Evolutionary conservation across 139 green algal species (phyloP).

Genomic region (Volvox reticuliferus): DNA sequence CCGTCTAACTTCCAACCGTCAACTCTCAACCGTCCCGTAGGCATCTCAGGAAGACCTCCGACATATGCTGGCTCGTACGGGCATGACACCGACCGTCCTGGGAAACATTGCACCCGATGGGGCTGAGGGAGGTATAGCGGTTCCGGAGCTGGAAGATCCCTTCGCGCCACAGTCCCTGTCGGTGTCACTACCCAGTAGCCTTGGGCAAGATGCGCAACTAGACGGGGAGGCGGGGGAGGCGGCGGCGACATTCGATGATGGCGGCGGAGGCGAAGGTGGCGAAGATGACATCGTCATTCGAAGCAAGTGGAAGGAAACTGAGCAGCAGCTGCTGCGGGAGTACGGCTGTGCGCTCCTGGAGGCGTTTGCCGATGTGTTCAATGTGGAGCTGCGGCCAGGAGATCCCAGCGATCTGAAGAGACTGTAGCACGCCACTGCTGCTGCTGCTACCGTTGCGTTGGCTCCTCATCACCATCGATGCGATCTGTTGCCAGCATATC

Average conservation of each 20-base stretch:
- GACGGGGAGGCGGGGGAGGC: background rate
- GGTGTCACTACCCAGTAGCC: no score
- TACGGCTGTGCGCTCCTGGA: conserved; percentile 77
- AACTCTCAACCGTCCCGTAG: background rate
- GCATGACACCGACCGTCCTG: background rate
- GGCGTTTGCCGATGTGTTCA: conserved; percentile 78
- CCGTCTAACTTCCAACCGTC: background rate
- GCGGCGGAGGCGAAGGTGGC: background rate
- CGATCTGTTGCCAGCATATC: no score
- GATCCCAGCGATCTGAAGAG: conserved; percentile 1
- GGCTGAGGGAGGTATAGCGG: background rate
- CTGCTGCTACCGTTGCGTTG: no score
- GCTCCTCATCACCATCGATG: no score
- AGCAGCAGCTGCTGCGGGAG: conserved; percentile 69
- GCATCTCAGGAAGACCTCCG: conserved; percentile 27
- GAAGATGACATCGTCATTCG: background rate
- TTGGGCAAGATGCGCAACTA: background rate
- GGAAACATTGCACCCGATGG: background rate
- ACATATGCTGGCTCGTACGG: conserved; percentile 11
- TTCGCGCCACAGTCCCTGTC: background rate
- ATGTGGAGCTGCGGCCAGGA: conserved; percentile 56
- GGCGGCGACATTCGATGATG: background rate
- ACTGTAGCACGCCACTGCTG: no score
- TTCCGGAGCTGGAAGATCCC: conserved; percentile 4
- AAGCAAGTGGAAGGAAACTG: background rate